Conservation (phyloP, 441 rosid species). For the Sinapis alba region DNA sequence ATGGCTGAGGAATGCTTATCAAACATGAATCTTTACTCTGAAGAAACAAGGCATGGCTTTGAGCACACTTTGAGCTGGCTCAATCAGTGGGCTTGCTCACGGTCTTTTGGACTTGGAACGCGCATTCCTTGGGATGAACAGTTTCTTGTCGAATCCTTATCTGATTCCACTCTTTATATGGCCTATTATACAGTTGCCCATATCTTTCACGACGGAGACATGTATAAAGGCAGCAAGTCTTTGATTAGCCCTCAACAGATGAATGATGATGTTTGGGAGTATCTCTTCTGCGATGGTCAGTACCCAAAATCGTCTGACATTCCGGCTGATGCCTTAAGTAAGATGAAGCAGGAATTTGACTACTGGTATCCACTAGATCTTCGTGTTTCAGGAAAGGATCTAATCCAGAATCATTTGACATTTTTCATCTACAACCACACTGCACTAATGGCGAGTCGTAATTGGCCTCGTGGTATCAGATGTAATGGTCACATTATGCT, state of each 20-base stretch:
- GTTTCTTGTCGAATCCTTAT: conserved; percentile 88
- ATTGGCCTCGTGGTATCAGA: conserved; percentile 95
- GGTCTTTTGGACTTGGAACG: conserved; percentile 94
- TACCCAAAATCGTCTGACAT: conserved; percentile 68
- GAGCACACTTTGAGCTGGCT: conserved; percentile 94
- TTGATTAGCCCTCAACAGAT: conserved; percentile 64
- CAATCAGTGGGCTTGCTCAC: conserved; percentile 98
- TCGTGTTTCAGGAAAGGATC: conserved; percentile 96
- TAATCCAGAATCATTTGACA: conserved; percentile 93
- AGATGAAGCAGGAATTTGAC: conserved; percentile 95
- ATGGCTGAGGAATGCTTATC: conserved; percentile 83
- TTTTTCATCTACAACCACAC: conserved; percentile 86
- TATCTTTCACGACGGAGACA: conserved; percentile 74
- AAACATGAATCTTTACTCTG: conserved; percentile 74
- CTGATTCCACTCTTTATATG: conserved; percentile 94
- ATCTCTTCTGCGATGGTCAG: conserved; percentile 71
- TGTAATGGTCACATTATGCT: conserved; percentile 96
- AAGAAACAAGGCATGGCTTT: conserved; percentile 82
- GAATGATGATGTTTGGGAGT: conserved; percentile 95
- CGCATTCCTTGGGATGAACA: conserved; percentile 93
- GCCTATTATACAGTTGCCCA: conserved; percentile 90
- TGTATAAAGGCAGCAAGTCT: conserved; percentile 62
- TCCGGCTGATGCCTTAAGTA: conserved; percentile 54
- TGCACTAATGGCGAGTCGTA: conserved; percentile 71
- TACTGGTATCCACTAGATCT: conserved; percentile 98